phyloP scores from a whole-genome alignment of 1,139 yeast species.

The Zygosaccharomyces sapae region DNA sequence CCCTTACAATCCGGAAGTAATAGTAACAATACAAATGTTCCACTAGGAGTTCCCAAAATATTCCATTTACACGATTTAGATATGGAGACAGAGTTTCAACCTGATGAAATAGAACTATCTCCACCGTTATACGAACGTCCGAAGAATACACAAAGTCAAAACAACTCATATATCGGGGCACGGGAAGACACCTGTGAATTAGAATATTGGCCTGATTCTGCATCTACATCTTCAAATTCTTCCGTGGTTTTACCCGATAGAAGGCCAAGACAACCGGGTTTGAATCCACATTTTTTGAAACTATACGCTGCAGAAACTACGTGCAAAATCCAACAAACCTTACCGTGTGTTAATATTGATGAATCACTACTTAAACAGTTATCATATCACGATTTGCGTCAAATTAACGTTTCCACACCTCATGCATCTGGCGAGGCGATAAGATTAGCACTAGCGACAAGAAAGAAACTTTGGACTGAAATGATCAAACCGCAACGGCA shows the following conservation, averaged over 20 bases:
- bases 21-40: neutral
- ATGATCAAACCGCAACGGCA: slow-evolving; percentile 26
- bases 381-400: slow-evolving; percentile 24
- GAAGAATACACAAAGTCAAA: slow-evolving; percentile 8
- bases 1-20: neutral
- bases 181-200: slow-evolving; percentile 20
- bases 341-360: slow-evolving; percentile 34
- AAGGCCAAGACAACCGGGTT: slow-evolving; percentile 26
- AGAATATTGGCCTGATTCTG: slow-evolving; percentile 30
- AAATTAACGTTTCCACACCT: slow-evolving; percentile 23
- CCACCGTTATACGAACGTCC: slow-evolving; percentile 24
- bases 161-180: slow-evolving; percentile 7
- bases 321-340: slow-evolving; percentile 21
- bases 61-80: slow-evolving; percentile 23
- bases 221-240: neutral
- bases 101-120: slow-evolving; percentile 21
- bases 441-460: slow-evolving; percentile 32
- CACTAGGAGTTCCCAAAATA: slow-evolving; percentile 1
- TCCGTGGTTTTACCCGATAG: slow-evolving; percentile 20
- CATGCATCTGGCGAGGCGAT: slow-evolving; percentile 23
- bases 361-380: slow-evolving; percentile 27
- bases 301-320: slow-evolving; percentile 31
- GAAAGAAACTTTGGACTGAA: slow-evolving; percentile 34
- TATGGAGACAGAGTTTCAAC: slow-evolving; percentile 20
- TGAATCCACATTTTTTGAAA: slow-evolving; percentile 32